A percentile compares a stretch with the other conserved stretches of the same genome.
These are phyloP conservation scores for Acorus gramineus DNA, from an alignment of 106 monocot species.

Conservation along the genomic window DNA sequence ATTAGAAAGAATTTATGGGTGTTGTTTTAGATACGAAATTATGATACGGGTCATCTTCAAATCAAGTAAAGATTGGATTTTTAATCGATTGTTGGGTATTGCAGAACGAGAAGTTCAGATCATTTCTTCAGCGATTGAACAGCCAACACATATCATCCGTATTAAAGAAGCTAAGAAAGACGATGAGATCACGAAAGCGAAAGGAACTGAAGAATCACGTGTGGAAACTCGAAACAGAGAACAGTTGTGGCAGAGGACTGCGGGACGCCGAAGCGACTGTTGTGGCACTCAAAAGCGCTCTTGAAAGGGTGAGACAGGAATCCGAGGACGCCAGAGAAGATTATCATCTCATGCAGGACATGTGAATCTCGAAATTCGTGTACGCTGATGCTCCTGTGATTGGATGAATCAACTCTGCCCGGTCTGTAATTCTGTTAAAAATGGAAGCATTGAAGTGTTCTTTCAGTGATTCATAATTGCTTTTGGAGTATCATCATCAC, in stretches of 20 bases:
- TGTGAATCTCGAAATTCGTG: constrained; percentile 11
- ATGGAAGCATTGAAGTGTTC: constrained; percentile 1
- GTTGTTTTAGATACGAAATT: no score
- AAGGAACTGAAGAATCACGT: neutral
- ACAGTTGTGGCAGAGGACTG: neutral
- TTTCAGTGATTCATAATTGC: neutral
- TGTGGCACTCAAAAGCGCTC: neutral
- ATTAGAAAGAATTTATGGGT: no score
- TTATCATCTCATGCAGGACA: neutral
- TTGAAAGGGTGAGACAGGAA: neutral
- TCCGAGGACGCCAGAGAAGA: neutral
- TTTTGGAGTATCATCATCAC: no score
- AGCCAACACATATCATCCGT: neutral
- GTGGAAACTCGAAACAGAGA: no score
- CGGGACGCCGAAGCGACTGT: neutral
- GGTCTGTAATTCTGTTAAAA: neutral
- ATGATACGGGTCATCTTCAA: no score
- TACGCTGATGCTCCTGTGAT: constrained; percentile 4
- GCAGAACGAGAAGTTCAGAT: constrained; percentile 1
- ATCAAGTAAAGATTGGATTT: no score
- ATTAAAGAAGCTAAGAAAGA: neutral
- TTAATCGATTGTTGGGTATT: no score
- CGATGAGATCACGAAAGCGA: neutral
- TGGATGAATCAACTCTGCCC: neutral
- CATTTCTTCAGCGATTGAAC: neutral